Base-by-base conservation (phyloP, 495 filamentous ascomycete species). In the Penicillium turbatum region DNA sequence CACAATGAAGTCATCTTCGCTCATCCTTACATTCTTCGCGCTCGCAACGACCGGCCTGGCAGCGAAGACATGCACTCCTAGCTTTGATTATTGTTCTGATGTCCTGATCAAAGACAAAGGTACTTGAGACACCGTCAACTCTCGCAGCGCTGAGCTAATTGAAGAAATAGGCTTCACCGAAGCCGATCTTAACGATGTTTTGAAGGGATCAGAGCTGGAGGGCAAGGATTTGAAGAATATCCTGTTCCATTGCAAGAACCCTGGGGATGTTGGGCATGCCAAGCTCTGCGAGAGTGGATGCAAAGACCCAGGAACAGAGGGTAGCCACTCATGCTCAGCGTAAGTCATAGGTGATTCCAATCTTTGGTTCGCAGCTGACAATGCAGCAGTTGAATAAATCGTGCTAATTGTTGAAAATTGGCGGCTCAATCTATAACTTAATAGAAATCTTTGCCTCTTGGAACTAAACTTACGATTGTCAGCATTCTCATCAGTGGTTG, bases 201-300 rank as follows among this genome's bases (percentile, higher is more conserved):
- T 74, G 26, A 66, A 68, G 19, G 68, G 66, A 3, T 62, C 63
- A 5, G 68, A 65, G n/a, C 50, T 65, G 7, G 68, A 67, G 47
- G 61, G 66, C 9, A 62, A 66, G 36, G 60, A 66, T 12, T 1
- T 71, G 5, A 53, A 65, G 45, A 64, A 70, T 35, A 50, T 72
- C 17, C 59, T 74, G 3, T 71, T 67, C 37, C 71, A 74, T 29
- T 74, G 71, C 59, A 74, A 55, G 51, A 74, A 74, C 40, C 71
- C 71, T 2, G 71, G 71, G 5, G 52, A 52, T 19, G 64, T 74
- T 19, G 71, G 69, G 7, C 69, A 72, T 52, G 59, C 71, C 8
- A 67, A 71, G 65, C 48, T 69, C 9, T 74, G 71, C 58, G 15
- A 24, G 13, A 62, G 57, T 47, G 68, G 65, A 27, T 74, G 69